phyloP scores from a whole-genome alignment of 225 moss, liverwort and hornwort species.

The Ulota crispa region DNA sequence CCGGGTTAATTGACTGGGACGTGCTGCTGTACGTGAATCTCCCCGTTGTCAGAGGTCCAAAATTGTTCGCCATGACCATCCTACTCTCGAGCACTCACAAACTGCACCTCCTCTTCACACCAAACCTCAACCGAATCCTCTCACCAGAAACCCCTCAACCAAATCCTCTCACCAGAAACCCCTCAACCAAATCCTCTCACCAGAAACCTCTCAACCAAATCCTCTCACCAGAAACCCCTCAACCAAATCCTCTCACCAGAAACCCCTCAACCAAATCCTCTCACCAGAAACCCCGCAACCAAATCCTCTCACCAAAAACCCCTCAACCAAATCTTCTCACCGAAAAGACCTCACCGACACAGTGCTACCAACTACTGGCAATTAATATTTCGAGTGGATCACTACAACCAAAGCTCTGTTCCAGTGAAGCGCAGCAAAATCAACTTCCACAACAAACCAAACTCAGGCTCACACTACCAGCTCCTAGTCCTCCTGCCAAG shows the following conservation, averaged over 20 bases:
- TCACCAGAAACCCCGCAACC: no score
- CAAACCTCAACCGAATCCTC: neutral
- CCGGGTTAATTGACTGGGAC: neutral
- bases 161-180: neutral
- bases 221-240: no score
- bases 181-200: neutral
- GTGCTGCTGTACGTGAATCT: neutral
- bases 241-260: neutral
- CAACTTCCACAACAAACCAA: neutral
- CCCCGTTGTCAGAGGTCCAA: neutral
- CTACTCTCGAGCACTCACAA: neutral
- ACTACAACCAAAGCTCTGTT: neutral
- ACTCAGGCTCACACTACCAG: no score
- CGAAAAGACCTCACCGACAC: neutral
- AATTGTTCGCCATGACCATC: conserved; percentile 3
- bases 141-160: neutral
- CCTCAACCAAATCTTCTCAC: neutral
- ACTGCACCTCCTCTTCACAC: neutral
- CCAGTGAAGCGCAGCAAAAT: neutral
- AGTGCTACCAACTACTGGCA: neutral
- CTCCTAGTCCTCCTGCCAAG: no score
- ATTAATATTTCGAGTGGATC: neutral
- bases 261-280: neutral
- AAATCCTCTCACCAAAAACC: neutral
- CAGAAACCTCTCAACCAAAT: neutral